Evolutionary conservation across 306 rosid genomes (phyloP).

Genomic region (Prunus mongolica): DNA sequence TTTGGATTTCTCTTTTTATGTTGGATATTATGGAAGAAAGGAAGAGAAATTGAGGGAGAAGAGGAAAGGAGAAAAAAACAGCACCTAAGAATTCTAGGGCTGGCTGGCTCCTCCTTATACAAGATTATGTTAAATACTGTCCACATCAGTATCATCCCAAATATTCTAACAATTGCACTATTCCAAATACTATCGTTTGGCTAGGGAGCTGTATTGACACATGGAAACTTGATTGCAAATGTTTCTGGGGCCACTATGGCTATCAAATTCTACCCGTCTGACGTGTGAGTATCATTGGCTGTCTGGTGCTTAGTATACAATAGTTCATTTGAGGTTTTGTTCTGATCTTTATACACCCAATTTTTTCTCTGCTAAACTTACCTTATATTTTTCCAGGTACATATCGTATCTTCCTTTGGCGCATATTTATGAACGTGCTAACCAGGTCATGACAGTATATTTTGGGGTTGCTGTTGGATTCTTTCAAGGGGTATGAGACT

Average conservation of each 20-base stretch:
- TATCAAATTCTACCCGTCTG: conserved; percentile 65
- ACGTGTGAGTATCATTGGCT: conserved; percentile 58
- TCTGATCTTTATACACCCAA: conserved; percentile 18
- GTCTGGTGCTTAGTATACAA: background rate
- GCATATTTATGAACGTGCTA: conserved; percentile 91
- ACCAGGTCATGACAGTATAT: conserved; percentile 63
- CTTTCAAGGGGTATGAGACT: conserved; percentile 86
- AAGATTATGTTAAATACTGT: background rate
- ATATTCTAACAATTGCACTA: conserved; percentile 14
- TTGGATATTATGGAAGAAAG: background rate
- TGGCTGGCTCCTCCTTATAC: background rate
- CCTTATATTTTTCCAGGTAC: conserved; percentile 56
- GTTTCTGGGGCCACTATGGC: conserved; percentile 64
- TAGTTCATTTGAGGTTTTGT: conserved; percentile 1
- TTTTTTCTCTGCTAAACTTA: conserved; percentile 26
- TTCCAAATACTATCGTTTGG: conserved; percentile 32
- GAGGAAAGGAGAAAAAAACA: background rate
- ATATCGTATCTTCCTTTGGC: conserved; percentile 98
- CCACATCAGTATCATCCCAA: background rate
- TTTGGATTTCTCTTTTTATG: background rate
- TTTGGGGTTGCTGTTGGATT: conserved; percentile 92
- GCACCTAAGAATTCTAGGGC: background rate
- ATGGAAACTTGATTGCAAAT: conserved; percentile 82
- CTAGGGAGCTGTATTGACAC: conserved; percentile 91
- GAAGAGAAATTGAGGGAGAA: background rate